Percentiles rank a stretch among this genome's conserved stretches.
Evolutionary conservation across 2,329 filamentous ascomycete species (phyloP).

Genomic region (Aspergillus neotritici): DNA sequence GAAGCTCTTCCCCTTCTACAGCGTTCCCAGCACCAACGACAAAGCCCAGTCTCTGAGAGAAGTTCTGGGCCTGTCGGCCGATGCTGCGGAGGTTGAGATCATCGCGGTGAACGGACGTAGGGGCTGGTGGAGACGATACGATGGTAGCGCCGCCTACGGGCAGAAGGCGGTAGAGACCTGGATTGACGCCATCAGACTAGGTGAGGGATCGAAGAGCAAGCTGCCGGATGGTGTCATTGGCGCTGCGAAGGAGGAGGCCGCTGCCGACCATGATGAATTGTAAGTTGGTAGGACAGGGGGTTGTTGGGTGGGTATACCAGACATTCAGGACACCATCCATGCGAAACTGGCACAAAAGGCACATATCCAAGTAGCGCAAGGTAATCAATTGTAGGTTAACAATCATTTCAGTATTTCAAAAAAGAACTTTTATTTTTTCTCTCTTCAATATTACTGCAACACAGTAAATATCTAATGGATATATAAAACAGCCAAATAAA

Average conservation of each 20-base stretch:
- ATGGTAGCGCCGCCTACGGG: constrained; percentile 47
- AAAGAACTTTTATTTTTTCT: too few species aligned
- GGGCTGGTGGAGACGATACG: constrained; percentile 76
- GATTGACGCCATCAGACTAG: constrained; percentile 87
- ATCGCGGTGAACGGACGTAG: constrained; percentile 80
- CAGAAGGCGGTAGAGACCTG: constrained; percentile 66
- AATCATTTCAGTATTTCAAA: too few species aligned
- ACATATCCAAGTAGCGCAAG: too few species aligned
- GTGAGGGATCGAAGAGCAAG: constrained; percentile 75
- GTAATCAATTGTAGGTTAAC: too few species aligned
- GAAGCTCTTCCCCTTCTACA: constrained; percentile 77
- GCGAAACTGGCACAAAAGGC: not conserved
- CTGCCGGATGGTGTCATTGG: constrained; percentile 58
- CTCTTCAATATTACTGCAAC: too few species aligned
- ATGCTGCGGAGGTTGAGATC: constrained; percentile 56
- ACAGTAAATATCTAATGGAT: too few species aligned
- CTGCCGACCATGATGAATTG: constrained; percentile 43
- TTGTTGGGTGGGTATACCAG: not conserved
- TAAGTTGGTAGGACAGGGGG: constrained; percentile 13
- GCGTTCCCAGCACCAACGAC: constrained; percentile 60
- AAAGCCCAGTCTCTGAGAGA: constrained; percentile 52
- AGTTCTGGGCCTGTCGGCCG: constrained; percentile 55
- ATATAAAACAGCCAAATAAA: too few species aligned
- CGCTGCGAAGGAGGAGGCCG: constrained; percentile 35
- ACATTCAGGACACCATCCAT: constrained; percentile 2